A percentile compares a stretch with the other conserved stretches of the same genome.
Evolutionary conservation across 2,329 filamentous ascomycete species (phyloP).

Genomic region (Coccinonectria pachysandricola): DNA sequence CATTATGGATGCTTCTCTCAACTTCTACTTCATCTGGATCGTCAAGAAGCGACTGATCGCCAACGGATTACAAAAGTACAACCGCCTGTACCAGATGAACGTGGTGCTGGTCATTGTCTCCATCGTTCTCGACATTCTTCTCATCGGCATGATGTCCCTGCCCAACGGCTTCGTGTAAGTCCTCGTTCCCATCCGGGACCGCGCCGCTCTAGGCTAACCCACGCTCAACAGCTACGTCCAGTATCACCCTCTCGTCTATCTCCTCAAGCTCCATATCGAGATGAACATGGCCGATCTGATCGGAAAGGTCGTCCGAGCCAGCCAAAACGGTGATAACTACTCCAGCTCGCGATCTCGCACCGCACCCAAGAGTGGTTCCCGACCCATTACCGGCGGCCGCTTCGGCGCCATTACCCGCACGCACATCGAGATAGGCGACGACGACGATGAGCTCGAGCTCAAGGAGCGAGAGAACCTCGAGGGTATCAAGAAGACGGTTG

Average conservation of each 20-base stretch:
- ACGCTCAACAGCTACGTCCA: slow-evolving; percentile 11
- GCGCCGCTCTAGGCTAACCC: no score
- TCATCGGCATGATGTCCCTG: slow-evolving; percentile 19
- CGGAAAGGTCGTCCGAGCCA: slow-evolving; percentile 17
- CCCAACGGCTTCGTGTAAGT: slow-evolving; percentile 19
- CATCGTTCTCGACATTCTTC: slow-evolving; percentile 18
- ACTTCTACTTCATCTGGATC: slow-evolving; percentile 34
- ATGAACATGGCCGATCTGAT: slow-evolving; percentile 22
- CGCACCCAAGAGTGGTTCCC: slow-evolving; percentile 3
- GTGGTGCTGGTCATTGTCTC: slow-evolving; percentile 19
- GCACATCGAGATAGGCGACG: slow-evolving; percentile 18
- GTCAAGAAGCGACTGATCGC: slow-evolving; percentile 35
- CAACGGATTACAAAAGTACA: slow-evolving; percentile 40
- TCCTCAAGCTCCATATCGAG: slow-evolving; percentile 19
- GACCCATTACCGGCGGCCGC: slow-evolving; percentile 9
- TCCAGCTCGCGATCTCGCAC: slow-evolving; percentile 13
- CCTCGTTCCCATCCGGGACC: no score
- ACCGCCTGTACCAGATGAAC: slow-evolving; percentile 30
- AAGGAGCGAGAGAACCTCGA: slow-evolving; percentile 14
- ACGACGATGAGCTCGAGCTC: slow-evolving; percentile 16
- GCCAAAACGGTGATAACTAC: slow-evolving; percentile 9
- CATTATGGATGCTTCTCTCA: slow-evolving; percentile 35
- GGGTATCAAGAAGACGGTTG: slow-evolving; percentile 15
- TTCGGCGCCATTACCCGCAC: slow-evolving; percentile 11
- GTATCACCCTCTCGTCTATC: slow-evolving; percentile 19